phyloP scores from a whole-genome alignment of 2,329 filamentous ascomycete species.

The Penicillium sp. region DNA sequence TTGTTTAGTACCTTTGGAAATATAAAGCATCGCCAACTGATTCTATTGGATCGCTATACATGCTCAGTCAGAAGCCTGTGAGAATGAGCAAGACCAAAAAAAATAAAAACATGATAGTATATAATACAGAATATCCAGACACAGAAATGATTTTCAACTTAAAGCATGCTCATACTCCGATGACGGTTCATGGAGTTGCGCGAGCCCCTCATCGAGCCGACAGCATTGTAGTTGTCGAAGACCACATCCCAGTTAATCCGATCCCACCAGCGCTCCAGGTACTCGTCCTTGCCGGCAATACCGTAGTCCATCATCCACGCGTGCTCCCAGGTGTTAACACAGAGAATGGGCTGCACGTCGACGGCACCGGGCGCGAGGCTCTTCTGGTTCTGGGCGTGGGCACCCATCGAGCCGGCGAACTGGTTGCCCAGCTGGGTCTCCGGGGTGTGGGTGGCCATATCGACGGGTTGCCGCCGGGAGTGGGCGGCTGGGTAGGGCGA shows the following conservation, averaged over 20 bases:
- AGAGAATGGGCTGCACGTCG: slow-evolving; percentile 74
- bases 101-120: slow-evolving; percentile 24
- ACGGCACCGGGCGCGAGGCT: slow-evolving; percentile 41
- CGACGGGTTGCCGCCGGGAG: slow-evolving; percentile 63
- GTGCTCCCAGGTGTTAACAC: slow-evolving; percentile 96
- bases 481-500: slow-evolving; percentile 83
- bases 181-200: slow-evolving; percentile 21
- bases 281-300: slow-evolving; percentile 70
- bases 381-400: slow-evolving; percentile 34
- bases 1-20: neutral
- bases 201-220: slow-evolving; percentile 24
- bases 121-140: slow-evolving; percentile 28
- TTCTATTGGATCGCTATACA: slow-evolving; percentile 23
- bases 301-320: slow-evolving; percentile 84
- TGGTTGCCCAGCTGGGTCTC: slow-evolving; percentile 36
- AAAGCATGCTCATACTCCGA: slow-evolving; percentile 29
- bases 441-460: slow-evolving; percentile 45
- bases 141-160: slow-evolving; percentile 16
- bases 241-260: slow-evolving; percentile 82
- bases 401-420: slow-evolving; percentile 37
- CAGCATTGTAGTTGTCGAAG: slow-evolving; percentile 44
- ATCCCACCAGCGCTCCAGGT: slow-evolving; percentile 81
- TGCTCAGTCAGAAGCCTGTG: slow-evolving; percentile 7
- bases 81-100: slow-evolving; percentile 7
- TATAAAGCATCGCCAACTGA: slow-evolving; percentile 5